phyloP scores from a whole-genome alignment of 495 filamentous ascomycete genomes.

The Lentithecium fluviatile region DNA sequence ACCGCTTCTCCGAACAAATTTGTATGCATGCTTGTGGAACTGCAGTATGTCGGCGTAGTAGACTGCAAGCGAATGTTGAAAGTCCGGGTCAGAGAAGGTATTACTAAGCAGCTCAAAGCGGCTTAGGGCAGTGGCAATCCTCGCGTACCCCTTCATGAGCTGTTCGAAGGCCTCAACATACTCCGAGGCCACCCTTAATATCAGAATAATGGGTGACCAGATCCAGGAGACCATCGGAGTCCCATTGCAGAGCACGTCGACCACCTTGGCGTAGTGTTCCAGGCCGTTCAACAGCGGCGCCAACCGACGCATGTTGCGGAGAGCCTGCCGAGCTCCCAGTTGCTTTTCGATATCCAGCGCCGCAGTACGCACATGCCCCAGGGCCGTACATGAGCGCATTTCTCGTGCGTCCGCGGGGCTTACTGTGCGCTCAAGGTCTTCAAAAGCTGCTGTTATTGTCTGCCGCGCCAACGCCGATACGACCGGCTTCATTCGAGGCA shows the following conservation, averaged over 20 bases:
- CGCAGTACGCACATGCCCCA: not conserved
- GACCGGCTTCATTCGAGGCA: not conserved
- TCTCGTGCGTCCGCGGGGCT: slow-evolving; percentile 2
- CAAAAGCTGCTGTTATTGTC: not conserved
- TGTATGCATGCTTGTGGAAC: slow-evolving; percentile 25
- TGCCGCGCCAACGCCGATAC: slow-evolving; percentile 3
- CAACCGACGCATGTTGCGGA: slow-evolving; percentile 23
- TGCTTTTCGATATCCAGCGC: slow-evolving; percentile 17
- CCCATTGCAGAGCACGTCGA: slow-evolving; percentile 28
- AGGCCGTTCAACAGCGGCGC: slow-evolving; percentile 19
- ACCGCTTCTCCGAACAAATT: slow-evolving; percentile 24
- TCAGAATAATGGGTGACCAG: slow-evolving; percentile 18
- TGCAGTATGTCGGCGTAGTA: slow-evolving; percentile 29
- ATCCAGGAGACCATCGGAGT: slow-evolving; percentile 28
- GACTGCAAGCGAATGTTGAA: slow-evolving; percentile 21
- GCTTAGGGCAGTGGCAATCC: slow-evolving; percentile 7
- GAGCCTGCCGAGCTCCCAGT: slow-evolving; percentile 7
- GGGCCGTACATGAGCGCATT: not conserved
- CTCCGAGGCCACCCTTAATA: slow-evolving; percentile 7
- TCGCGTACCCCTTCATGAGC: slow-evolving; percentile 11
- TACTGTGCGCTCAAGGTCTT: slow-evolving; percentile 6
- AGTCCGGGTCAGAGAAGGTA: slow-evolving; percentile 13
- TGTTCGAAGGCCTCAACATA: slow-evolving; percentile 15
- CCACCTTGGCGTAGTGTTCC: slow-evolving; percentile 23
- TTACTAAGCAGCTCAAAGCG: slow-evolving; percentile 23